Conservation (phyloP, 352 stramenopile genomes). For the Pythium myriotylum region DNA sequence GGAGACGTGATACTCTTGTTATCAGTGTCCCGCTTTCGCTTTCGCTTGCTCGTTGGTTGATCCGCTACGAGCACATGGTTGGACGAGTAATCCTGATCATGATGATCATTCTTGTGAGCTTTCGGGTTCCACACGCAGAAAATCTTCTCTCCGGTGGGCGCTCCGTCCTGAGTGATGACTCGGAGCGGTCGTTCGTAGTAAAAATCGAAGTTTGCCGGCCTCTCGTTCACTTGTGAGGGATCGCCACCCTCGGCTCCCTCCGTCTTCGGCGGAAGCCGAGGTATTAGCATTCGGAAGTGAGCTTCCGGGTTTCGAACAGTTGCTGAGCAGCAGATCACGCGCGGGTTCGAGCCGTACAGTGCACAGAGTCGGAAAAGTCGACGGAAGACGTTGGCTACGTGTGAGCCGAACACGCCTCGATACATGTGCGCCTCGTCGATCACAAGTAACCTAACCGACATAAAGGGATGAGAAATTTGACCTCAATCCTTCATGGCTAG, state of each 20-base stretch:
- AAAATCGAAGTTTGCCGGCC: constrained; percentile 57
- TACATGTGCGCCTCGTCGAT: constrained; percentile 96
- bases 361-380: constrained; percentile 89
- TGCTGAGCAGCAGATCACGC: constrained; percentile 96
- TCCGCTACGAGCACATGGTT: neutral
- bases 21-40: neutral
- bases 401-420: constrained; percentile 83
- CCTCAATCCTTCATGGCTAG: too few species aligned
- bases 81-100: neutral
- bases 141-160: constrained; percentile 89
- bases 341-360: constrained; percentile 75
- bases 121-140: constrained; percentile 97
- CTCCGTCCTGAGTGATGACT: constrained; percentile 90
- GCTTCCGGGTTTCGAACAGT: constrained; percentile 93
- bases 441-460: constrained; percentile 56
- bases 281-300: constrained; percentile 93
- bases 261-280: constrained; percentile 42
- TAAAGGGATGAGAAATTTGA: neutral
- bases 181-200: constrained; percentile 54
- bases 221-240: neutral
- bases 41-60: constrained; percentile 4
- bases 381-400: constrained; percentile 89
- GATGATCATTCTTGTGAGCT: constrained; percentile 18
- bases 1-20: neutral
- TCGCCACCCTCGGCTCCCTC: neutral